Evolutionary conservation across 805 yeast species (phyloP), one percentile per base, ranked within the genome.

Genomic region (Wickerhamomyces queroliae): DNA sequence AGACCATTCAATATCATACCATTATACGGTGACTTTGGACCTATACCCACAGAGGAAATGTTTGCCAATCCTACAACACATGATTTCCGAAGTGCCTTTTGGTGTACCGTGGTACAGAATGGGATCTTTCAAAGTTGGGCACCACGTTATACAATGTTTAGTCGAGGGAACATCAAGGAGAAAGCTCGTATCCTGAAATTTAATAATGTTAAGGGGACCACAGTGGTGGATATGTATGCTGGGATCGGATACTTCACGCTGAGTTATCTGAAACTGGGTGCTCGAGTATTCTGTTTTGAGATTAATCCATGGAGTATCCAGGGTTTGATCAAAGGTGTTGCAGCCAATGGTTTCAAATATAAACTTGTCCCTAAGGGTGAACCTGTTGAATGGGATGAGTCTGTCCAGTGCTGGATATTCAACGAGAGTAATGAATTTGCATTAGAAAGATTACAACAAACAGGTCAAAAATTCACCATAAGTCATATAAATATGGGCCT

Each of bases 241-340:
- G 96, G 96, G 0, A 88, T 87, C 36, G 96, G 96, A 3, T 87
- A 87, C 58, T 87, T 87, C 56, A 74, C 89, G 7, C 61, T 88
- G 20, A 69, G 85, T 34, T 87, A 88, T 52, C 62, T 83, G 33
- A 65, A 64, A 35, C 63, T 68, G 22, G 70, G 71, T 1, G 86
- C 88, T 2, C 51, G 60, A 15, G 61, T 85, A 1, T 70, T 78
- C 35, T 80, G 95, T 52, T 87, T 95, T 87, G 96, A 87, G 45
- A 58, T 87, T 33, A 87, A 88, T 50, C 84, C 87, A 3, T 86
- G 93, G 93, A 83, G 91, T 33, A 70, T 83, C 4, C 78, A 80
- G 47, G 96, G 95, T 0, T 64, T 87, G 28, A 50, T 61, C 2
- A 63, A 77, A 31, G 89, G 89, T 1, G 69, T 81, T 5, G 29